Conservation (phyloP, 495 filamentous ascomycete species). For the Aspergillus incahuasiensis region DNA sequence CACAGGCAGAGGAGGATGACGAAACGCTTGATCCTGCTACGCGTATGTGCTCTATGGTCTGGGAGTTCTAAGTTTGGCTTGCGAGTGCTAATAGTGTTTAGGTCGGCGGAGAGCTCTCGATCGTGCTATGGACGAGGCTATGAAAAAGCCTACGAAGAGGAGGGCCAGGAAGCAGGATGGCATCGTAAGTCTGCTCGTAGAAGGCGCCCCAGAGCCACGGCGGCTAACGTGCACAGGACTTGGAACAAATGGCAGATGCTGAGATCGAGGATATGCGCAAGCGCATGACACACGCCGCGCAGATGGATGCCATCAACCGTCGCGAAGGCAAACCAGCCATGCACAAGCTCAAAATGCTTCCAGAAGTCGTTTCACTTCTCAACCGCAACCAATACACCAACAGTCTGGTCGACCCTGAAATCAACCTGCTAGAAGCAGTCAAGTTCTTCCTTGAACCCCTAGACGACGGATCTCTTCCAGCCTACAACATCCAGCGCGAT, state of each 20-base stretch:
- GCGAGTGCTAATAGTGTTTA: slow-evolving; percentile 1
- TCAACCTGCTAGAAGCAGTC: slow-evolving; percentile 89
- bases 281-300: slow-evolving; percentile 87
- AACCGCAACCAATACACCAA: slow-evolving; percentile 80
- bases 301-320: slow-evolving; percentile 76
- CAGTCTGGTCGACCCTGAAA: slow-evolving; percentile 86
- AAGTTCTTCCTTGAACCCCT: slow-evolving; percentile 97
- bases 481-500: slow-evolving; percentile 95
- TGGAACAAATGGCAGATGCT: slow-evolving; percentile 83
- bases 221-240: slow-evolving; percentile 53
- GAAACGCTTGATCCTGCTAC: slow-evolving; percentile 55
- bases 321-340: slow-evolving; percentile 72
- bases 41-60: slow-evolving; percentile 30
- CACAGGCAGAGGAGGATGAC: slow-evolving; percentile 59
- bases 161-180: slow-evolving; percentile 76
- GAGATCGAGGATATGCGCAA: slow-evolving; percentile 84
- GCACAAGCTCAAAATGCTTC: slow-evolving; percentile 91
- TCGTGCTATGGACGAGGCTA: slow-evolving; percentile 76
- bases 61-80: neutral
- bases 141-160: slow-evolving; percentile 76
- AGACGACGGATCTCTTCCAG: slow-evolving; percentile 84
- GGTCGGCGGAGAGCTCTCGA: slow-evolving; percentile 74
- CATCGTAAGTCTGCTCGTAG: slow-evolving; percentile 57
- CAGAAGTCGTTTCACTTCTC: slow-evolving; percentile 81
- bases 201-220: neutral